Base-by-base conservation (phyloP, 176 grass and related monocot species). In the Oryza officinalis region DNA sequence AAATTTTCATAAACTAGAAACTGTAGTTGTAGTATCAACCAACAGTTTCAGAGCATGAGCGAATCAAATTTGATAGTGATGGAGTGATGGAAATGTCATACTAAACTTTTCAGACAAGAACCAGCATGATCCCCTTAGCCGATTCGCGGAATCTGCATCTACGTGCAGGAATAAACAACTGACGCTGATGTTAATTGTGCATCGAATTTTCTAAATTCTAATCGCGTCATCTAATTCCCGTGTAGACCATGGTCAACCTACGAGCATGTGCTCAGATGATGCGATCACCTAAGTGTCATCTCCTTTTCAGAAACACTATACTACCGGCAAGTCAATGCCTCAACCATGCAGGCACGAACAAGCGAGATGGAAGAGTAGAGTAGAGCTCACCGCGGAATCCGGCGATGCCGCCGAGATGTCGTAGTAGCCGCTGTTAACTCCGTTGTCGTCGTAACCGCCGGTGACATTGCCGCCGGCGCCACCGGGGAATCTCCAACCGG, bases 371-470 rank as follows among this genome's bases (percentile, higher is more conserved):
- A 41, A 41, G 28, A n/a, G 64, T 0, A 41, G 28, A n/a, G 64
- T 0, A 18, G 71, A 77, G 65, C 78, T 89, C 77, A 89, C 82
- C 77, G 10, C 33, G 20, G 7, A 2, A n/a, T 31, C 31, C 12
- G 3, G 31, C 10, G 72, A 11, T 43, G 83, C 71, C 2, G 83
- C 71, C 2, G 87, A 81, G 65, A 89, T 76, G 78, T 81, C 52
- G 64, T 77, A 89, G 54, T 85, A 71, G 65, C 65, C 71, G 63
- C 10, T 63, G 87, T 72, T 77, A 54, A 60, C 75, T 43, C 78
- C 65, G 59, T 44, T 26, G 80, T 10, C 32, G 35, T 69, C 17
- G 76, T 28, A 46, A 4, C 71, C 81, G 17, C 27, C 18, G 72
- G 66, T 49, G 30, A 49, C 72, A 10, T 60, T 80, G 74, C 33